These are phyloP conservation scores for Quercus robur DNA, from an alignment of 306 rosid species.

Conservation along the genomic window DNA sequence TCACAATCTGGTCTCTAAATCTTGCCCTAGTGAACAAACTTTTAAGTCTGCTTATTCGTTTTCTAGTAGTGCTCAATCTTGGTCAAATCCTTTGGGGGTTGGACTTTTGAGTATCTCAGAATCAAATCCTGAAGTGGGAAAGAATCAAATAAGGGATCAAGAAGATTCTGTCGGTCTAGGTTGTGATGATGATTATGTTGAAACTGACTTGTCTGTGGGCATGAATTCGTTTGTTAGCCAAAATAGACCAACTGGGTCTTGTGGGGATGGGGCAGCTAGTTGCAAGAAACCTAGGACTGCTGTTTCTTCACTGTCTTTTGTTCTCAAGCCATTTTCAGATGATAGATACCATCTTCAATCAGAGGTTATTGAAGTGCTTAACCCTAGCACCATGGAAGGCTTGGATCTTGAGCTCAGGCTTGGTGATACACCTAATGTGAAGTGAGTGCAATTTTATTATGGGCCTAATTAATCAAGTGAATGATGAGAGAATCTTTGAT, in stretches of 20 bases:
- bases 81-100: not conserved
- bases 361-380: conserved; percentile 25
- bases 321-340: conserved; percentile 38
- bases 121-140: conserved; percentile 19
- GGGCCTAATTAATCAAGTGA: not conserved
- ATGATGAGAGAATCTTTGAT: not conserved
- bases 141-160: conserved; percentile 10
- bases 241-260: conserved; percentile 22
- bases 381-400: conserved; percentile 40
- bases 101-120: conserved; percentile 11
- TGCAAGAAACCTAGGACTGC: conserved; percentile 43
- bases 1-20: conserved; percentile 1
- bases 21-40: conserved; percentile 6
- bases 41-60: conserved; percentile 19
- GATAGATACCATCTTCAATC: conserved; percentile 17
- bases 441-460: conserved; percentile 11
- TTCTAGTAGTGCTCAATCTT: conserved; percentile 4
- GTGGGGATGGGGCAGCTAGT: conserved; percentile 23
- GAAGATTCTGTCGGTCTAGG: conserved; percentile 14
- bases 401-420: conserved; percentile 95
- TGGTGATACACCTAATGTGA: conserved; percentile 51
- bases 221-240: conserved; percentile 36
- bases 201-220: conserved; percentile 55
- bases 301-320: conserved; percentile 30
- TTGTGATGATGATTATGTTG: conserved; percentile 31